phyloP scores from a whole-genome alignment of 176 grass and related monocot genomes.

The Juncus effusus region DNA sequence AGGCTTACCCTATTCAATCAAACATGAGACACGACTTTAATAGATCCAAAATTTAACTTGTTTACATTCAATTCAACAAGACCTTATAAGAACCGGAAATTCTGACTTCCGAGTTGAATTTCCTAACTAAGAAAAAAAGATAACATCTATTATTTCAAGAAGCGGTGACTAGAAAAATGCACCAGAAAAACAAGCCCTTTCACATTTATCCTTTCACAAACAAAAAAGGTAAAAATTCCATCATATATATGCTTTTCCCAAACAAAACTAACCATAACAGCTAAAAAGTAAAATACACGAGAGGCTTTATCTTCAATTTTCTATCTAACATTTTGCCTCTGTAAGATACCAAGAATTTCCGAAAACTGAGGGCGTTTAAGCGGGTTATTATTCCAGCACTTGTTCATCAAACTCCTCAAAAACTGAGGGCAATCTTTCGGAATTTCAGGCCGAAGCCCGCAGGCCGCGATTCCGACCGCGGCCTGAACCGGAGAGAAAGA shows the following conservation, averaged over 20 bases:
- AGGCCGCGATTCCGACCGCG: conserved; percentile 84
- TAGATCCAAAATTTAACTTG: background rate
- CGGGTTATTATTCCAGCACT: conserved; percentile 83
- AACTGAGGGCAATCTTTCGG: conserved; percentile 75
- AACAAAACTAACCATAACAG: conserved; percentile 39
- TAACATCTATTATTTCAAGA: conserved; percentile 8
- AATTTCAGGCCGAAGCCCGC: conserved; percentile 86
- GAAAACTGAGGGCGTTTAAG: conserved; percentile 77
- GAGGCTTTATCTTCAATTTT: background rate
- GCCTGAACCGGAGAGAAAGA: conserved; percentile 94
- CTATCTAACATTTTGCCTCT: conserved; percentile 74
- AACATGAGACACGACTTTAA: background rate
- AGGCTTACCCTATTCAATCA: conserved; percentile 5
- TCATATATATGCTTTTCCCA: conserved; percentile 32
- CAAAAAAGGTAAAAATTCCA: conserved; percentile 35
- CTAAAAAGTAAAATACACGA: conserved; percentile 29
- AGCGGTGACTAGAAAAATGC: conserved; percentile 27
- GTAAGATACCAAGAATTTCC: conserved; percentile 70
- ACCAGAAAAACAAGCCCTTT: conserved; percentile 45
- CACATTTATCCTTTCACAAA: conserved; percentile 47
- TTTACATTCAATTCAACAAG: conserved; percentile 3
- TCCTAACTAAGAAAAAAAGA: background rate
- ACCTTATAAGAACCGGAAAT: background rate
- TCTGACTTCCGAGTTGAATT: too few relatives aligned
- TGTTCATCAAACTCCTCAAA: conserved; percentile 72